These are phyloP conservation scores for Trichoderma pleuroti DNA, from an alignment of 2,329 filamentous ascomycete species.

Conservation along the genomic window DNA sequence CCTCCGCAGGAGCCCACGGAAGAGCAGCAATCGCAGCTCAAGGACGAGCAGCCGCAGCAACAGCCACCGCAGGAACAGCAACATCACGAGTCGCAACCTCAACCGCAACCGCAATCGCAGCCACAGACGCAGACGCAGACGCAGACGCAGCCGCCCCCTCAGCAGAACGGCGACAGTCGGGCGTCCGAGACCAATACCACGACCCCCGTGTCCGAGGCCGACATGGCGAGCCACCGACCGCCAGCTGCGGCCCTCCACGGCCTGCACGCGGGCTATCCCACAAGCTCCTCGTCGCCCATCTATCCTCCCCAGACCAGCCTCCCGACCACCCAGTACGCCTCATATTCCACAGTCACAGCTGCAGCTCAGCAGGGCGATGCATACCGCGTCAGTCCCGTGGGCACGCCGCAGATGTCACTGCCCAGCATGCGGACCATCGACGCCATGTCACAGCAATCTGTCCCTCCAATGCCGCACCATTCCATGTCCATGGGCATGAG, in stretches of 20 bases:
- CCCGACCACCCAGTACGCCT: slow-evolving; percentile 30
- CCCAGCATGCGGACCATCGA: slow-evolving; percentile 43
- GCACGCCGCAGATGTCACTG: slow-evolving; percentile 33
- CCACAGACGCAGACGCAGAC: slow-evolving; percentile 26
- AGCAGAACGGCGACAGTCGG: slow-evolving; percentile 34
- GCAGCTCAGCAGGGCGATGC: slow-evolving; percentile 28
- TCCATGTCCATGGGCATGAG: slow-evolving; percentile 37
- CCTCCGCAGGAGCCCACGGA: neutral
- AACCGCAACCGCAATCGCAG: neutral
- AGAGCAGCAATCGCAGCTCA: slow-evolving; percentile 1
- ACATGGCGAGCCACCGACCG: slow-evolving; percentile 35
- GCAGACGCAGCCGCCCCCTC: slow-evolving; percentile 17
- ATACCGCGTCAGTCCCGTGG: slow-evolving; percentile 31
- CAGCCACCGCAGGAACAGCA: slow-evolving; percentile 14
- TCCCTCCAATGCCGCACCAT: slow-evolving; percentile 30
- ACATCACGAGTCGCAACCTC: slow-evolving; percentile 1
- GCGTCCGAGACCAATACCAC: slow-evolving; percentile 26
- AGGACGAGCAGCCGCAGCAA: slow-evolving; percentile 1
- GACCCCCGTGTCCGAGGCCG: slow-evolving; percentile 20
- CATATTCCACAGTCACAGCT: slow-evolving; percentile 30
- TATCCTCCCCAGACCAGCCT: slow-evolving; percentile 20
- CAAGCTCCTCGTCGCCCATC: slow-evolving; percentile 18
- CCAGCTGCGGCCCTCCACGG: slow-evolving; percentile 25
- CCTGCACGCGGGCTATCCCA: slow-evolving; percentile 29
- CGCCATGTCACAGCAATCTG: slow-evolving; percentile 28